phyloP scores from a whole-genome alignment of 2,329 filamentous ascomycete species.

The Raffaelea deltoideospora region DNA sequence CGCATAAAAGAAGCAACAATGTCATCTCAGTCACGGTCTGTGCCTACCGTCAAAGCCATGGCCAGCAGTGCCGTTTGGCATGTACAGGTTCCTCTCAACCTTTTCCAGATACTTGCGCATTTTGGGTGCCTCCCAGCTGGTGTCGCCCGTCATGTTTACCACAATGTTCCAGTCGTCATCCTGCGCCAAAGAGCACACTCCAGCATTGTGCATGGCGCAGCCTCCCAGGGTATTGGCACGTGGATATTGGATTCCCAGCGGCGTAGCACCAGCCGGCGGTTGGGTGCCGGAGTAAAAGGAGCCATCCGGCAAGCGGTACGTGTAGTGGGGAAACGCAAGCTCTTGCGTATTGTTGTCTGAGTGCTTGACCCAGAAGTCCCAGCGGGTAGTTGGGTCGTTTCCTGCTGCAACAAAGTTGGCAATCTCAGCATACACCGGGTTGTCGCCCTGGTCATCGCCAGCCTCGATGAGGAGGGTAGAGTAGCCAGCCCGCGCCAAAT shows the following conservation, averaged over 20 bases:
- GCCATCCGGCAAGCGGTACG: conserved; percentile 21
- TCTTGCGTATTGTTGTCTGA: conserved; percentile 34
- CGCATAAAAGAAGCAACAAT: too few species aligned
- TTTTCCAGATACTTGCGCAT: conserved; percentile 42
- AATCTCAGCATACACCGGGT: conserved; percentile 10
- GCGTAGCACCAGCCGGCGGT: conserved; percentile 17
- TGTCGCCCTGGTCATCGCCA: conserved; percentile 32
- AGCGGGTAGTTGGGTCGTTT: conserved; percentile 15
- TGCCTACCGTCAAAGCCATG: conserved; percentile 43
- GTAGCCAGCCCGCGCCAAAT: conserved; percentile 43
- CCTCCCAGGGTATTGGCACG: conserved; percentile 22
- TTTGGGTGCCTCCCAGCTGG: conserved; percentile 29
- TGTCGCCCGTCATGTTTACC: conserved; percentile 24
- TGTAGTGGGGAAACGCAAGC: conserved; percentile 34
- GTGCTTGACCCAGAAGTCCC: conserved; percentile 49
- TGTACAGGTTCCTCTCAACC: conserved; percentile 38
- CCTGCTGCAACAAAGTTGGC: conserved; percentile 9
- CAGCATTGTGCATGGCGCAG: conserved; percentile 20
- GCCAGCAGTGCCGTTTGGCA: conserved; percentile 16
- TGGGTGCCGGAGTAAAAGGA: conserved; percentile 17
- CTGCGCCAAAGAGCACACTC: conserved; percentile 22
- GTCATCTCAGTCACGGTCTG: conserved; percentile 5
- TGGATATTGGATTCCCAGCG: conserved; percentile 21
- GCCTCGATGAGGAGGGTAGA: conserved; percentile 44
- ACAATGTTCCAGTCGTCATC: conserved; percentile 26